Evolutionary conservation across 1,284 basidiomycete genomes (phyloP), one percentile per base, ranked within the genome.

Genomic region (Dichomitus squalens): DNA sequence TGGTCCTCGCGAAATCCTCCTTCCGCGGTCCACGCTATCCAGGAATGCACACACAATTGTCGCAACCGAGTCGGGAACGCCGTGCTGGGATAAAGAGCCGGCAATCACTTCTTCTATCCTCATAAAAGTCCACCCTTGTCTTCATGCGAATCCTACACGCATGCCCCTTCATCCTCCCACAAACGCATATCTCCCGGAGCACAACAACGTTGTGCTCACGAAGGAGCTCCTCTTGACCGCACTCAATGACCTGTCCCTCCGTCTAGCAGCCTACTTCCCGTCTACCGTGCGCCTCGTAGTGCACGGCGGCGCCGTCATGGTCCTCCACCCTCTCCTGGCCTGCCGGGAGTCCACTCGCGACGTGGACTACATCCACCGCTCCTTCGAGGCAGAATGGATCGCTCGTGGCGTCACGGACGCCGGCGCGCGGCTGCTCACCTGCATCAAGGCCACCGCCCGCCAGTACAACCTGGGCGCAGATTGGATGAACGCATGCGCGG

Each of bases 401-500:
- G 71, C 75, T 35, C 66, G 73, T 27, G 81, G 82, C 7, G 67
- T 83, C 2, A 54, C 58, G 9, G 81, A 86, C 53, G 83, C 85
- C 3, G 77, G 74, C 16, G 75, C 77, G 1, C 75, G 80, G 25
- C 72, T 89, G 29, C 75, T 77, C 62, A 69, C 68, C n/a, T 87
- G 86, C 66, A 85, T 87, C 53, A 64, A 72, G 18, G 73, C 73
- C 29, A 87, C 85, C 2, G 86, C 87, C 0, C 58, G 49, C 12
- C 61, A 67, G 6, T 86, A 81, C 62, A 63, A 63, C 7, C 68
- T 88, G 6, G 86, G 87, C 0, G 73, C 75, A 35, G 87, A 88
- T 68, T 89, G 87, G 87, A 87, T 88, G 86, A 88, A 88, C 57
- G 79, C 82, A 3, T 83, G 86, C 63, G 82, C 87, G 0, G 87